These are phyloP conservation scores for Amanita thiersii DNA, from an alignment of 768 basidiomycete species.

Conservation along the genomic window DNA sequence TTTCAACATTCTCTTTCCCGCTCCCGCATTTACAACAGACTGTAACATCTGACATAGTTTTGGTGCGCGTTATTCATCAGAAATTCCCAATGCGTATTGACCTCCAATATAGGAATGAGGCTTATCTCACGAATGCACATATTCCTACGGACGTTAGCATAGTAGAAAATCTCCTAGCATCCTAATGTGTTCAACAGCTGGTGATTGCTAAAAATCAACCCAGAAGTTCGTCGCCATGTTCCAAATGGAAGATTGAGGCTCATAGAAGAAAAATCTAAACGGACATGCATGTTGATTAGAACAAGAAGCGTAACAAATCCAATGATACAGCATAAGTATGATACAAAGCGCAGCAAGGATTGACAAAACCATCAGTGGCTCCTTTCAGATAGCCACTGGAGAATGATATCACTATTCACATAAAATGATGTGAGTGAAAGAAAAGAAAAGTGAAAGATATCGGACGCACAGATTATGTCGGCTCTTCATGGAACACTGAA, in stretches of 20 bases:
- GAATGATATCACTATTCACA: conserved; percentile 62
- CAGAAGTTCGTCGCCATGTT: no score
- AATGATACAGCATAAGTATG: conserved; percentile 1
- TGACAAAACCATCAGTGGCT: conserved; percentile 49
- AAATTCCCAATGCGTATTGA: background rate
- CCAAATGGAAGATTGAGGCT: no score
- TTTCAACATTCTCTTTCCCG: background rate
- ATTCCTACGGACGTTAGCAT: conserved; percentile 35
- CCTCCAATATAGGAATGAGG: conserved; percentile 37
- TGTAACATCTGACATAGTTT: conserved; percentile 27
- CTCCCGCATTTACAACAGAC: background rate
- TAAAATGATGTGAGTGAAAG: conserved; percentile 7
- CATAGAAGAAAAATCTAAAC: no score
- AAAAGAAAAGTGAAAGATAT: background rate
- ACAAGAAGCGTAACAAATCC: background rate
- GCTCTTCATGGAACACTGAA: conserved; percentile 92
- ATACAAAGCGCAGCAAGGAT: background rate
- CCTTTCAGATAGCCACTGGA: conserved; percentile 79
- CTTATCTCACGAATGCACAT: conserved; percentile 36
- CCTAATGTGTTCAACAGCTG: conserved; percentile 11
- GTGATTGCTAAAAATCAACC: no score
- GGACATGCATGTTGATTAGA: background rate
- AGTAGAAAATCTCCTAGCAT: conserved; percentile 31
- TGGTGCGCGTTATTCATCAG: conserved; percentile 24
- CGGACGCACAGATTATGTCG: conserved; percentile 78